Conservation (phyloP, 2,329 filamentous ascomycete genomes). For the Dothidotthia symphoricarpi region DNA sequence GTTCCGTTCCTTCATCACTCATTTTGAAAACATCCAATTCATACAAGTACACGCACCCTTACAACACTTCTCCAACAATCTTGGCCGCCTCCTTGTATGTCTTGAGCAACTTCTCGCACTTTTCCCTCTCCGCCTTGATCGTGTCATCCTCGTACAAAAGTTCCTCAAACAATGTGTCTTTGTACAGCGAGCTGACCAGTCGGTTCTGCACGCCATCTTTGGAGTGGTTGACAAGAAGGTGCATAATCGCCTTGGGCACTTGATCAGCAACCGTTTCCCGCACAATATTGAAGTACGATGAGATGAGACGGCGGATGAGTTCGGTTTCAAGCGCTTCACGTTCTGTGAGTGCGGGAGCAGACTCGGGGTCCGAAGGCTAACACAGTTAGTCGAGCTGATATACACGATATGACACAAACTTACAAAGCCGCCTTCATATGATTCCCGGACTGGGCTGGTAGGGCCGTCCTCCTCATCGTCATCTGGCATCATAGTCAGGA, state of each 20-base stretch:
- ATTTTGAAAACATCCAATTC: no score
- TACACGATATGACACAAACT: slow-evolving; percentile 36
- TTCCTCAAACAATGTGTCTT: slow-evolving; percentile 85
- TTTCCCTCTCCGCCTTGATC: slow-evolving; percentile 96
- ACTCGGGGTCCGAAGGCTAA: slow-evolving; percentile 46
- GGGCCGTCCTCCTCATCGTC: slow-evolving; percentile 44
- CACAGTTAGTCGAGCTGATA: slow-evolving; percentile 17
- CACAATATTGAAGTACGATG: slow-evolving; percentile 98
- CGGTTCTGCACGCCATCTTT: slow-evolving; percentile 98
- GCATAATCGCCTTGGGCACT: slow-evolving; percentile 98
- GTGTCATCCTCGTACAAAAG: slow-evolving; percentile 95
- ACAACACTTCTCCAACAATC: slow-evolving; percentile 87
- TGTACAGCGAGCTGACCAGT: slow-evolving; percentile 92
- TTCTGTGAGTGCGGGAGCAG: slow-evolving; percentile 87
- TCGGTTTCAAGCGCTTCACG: slow-evolving; percentile 97
- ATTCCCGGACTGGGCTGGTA: slow-evolving; percentile 37
- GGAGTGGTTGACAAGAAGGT: slow-evolving; percentile 95
- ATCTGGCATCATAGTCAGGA: slow-evolving; percentile 42
- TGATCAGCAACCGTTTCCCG: slow-evolving; percentile 98
- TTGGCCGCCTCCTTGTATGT: slow-evolving; percentile 98
- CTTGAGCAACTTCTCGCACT: slow-evolving; percentile 92
- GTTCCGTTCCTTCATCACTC: no score
- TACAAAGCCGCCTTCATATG: slow-evolving; percentile 59
- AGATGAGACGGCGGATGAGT: slow-evolving; percentile 92
- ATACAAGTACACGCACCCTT: slow-evolving; percentile 6